A percentile compares a stretch with the other conserved stretches of the same genome.
Conservation (phyloP, 352 stramenopile genomes). For the Globisporangium barbulae region DNA sequence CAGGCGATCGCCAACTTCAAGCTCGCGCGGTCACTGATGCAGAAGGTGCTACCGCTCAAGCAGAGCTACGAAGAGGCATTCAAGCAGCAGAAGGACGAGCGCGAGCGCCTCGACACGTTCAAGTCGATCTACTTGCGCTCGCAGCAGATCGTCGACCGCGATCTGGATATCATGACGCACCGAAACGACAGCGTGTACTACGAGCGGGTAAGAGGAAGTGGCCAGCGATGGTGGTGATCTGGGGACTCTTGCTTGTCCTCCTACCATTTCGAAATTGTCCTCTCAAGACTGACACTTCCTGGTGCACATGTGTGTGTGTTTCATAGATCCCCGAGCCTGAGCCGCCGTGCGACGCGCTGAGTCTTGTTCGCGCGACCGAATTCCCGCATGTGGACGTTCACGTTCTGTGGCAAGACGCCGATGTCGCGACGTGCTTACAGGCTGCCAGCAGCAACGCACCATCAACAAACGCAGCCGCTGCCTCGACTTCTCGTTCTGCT, state of each 20-base stretch:
- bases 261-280: not conserved
- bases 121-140: slow-evolving; percentile 46
- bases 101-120: slow-evolving; percentile 32
- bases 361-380: slow-evolving; percentile 44
- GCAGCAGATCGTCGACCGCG: slow-evolving; percentile 61
- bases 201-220: slow-evolving; percentile 34
- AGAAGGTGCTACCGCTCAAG: slow-evolving; percentile 29
- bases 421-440: slow-evolving; percentile 50
- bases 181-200: slow-evolving; percentile 75
- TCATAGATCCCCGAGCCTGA: slow-evolving; percentile 51
- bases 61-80: slow-evolving; percentile 40
- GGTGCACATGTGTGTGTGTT: not conserved
- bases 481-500: not conserved
- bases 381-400: slow-evolving; percentile 31
- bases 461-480: not conserved
- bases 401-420: slow-evolving; percentile 43
- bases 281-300: not conserved
- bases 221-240: too few species aligned
- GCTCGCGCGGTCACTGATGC: slow-evolving; percentile 35
- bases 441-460: slow-evolving; percentile 6
- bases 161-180: slow-evolving; percentile 64
- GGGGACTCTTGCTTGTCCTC: not conserved
- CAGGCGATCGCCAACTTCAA: slow-evolving; percentile 64
- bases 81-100: slow-evolving; percentile 30
- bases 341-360: slow-evolving; percentile 31